phyloP scores from a whole-genome alignment of 2,329 filamentous ascomycete genomes.

The Fusarium marasasianum region DNA sequence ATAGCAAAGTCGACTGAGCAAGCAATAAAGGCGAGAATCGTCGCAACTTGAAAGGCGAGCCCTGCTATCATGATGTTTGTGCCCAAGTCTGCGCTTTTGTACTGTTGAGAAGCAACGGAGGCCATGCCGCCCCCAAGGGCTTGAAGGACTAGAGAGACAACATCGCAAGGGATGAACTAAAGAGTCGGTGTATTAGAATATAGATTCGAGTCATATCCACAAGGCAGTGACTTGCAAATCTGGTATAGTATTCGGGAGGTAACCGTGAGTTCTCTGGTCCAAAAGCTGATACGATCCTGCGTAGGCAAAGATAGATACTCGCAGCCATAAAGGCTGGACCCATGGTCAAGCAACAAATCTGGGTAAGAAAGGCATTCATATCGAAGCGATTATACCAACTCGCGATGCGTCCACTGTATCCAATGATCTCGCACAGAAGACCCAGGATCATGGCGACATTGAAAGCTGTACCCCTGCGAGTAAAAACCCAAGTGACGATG shows the following conservation, averaged over 20 bases:
- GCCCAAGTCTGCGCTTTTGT: conserved; percentile 51
- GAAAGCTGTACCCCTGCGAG: conserved; percentile 60
- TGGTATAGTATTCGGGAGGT: conserved; percentile 57
- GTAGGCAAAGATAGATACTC: conserved; percentile 70
- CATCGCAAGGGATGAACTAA: conserved; percentile 71
- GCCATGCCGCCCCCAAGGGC: conserved; percentile 67
- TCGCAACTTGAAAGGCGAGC: conserved; percentile 68
- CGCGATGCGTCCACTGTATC: conserved; percentile 67
- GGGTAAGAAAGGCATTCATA: conserved; percentile 60
- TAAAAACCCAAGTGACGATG: conserved; percentile 53
- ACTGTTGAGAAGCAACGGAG: conserved; percentile 52
- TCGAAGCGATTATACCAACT: conserved; percentile 63
- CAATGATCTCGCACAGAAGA: conserved; percentile 64
- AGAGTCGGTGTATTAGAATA: not conserved
- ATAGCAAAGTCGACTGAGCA: conserved; percentile 61
- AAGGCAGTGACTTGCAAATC: conserved; percentile 51
- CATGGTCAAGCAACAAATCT: conserved; percentile 70
- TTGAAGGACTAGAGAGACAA: conserved; percentile 69
- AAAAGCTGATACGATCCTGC: conserved; percentile 59
- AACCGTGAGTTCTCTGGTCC: conserved; percentile 60
- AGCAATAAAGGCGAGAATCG: conserved; percentile 63
- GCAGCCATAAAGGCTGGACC: conserved; percentile 72
- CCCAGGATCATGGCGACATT: conserved; percentile 63
- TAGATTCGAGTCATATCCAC: too few relatives aligned
- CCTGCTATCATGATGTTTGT: conserved; percentile 73